Evolutionary conservation across 78 protist genomes (phyloP), one percentile per base, ranked within the genome.

Genomic region (Polysphondylium violaceum): DNA sequence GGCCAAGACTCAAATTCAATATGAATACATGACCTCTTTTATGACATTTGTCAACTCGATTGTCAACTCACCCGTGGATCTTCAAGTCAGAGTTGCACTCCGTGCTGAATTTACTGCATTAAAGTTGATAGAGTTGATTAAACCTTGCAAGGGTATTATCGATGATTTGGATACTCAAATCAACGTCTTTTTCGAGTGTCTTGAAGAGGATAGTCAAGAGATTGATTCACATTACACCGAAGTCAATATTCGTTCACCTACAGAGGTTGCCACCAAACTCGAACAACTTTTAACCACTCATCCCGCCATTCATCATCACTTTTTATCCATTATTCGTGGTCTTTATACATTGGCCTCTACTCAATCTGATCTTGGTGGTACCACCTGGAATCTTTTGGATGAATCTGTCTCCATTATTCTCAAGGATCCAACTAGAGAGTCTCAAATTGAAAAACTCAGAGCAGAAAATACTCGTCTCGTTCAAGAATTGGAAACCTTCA

Each of bases 221-320:
- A 50, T 83, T 40, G 91, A 64, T 27, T 59, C 91, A 23, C 76
- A 69, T 7, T 83, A 69, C 73, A 83, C 65, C 19, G 91, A 83
- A 5, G 91, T 83, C 8, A 83, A 83, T 12, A 83, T 83, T 69
- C 35, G 79, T 17, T 83, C 91, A 33, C 91, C 91, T 29, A 44
- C 61, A 14, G 79, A 83, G 16, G 91, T 83, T 19, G 21, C 53
- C n/a, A 17, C 35, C 36, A 83, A 83, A 31, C 65, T 83, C 0
- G 81, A 83, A 44, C 1, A 51, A 5, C 4, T 83, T 9, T 35
- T 83, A 25, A 29, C 51, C 21, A 9, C 21, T 6, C 35, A 58
- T 40, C 91, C 91, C 2, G 74, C 91, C 29, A 69, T 83, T 41
- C 91, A 83, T 29, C 91, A 83, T 50, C 91, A 69, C 50, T 83